These are phyloP conservation scores for Pelargonium fulgidum DNA, from an alignment of 441 rosid species.

Conservation along the genomic window DNA sequence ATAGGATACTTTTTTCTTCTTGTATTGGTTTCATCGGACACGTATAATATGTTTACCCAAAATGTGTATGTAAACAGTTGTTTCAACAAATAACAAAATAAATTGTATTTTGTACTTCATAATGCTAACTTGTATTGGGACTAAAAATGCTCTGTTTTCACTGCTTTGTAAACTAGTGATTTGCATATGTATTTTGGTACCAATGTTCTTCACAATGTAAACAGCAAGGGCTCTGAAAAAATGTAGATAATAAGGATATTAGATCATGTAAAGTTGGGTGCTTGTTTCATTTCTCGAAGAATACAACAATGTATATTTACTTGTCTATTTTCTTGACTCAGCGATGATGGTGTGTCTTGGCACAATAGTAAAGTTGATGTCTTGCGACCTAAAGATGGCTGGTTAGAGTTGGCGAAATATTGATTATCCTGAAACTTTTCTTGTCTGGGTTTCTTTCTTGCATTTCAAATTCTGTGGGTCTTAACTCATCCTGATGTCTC, in stretches of 20 bases:
- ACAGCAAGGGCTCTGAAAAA: background rate
- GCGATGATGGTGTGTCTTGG: too few species aligned
- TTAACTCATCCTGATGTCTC: too few species aligned
- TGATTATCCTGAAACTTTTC: too few species aligned
- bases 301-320: too few species aligned
- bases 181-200: background rate
- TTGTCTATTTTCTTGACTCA: too few species aligned
- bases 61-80: conserved; percentile 21
- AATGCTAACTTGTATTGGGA: background rate
- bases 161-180: background rate
- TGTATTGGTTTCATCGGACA: conserved; percentile 21
- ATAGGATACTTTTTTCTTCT: conserved; percentile 21
- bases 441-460: too few species aligned
- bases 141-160: background rate
- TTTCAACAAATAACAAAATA: conserved; percentile 17
- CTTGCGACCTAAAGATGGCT: too few species aligned
- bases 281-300: background rate
- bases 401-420: too few species aligned
- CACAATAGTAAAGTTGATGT: too few species aligned
- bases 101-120: background rate
- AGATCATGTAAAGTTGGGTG: background rate
- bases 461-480: too few species aligned
- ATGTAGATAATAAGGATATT: background rate
- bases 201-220: background rate
- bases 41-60: conserved; percentile 13